These are phyloP conservation scores for Globisporangium okanoganense DNA, from an alignment of 352 stramenopile genomes.

Conservation along the genomic window DNA sequence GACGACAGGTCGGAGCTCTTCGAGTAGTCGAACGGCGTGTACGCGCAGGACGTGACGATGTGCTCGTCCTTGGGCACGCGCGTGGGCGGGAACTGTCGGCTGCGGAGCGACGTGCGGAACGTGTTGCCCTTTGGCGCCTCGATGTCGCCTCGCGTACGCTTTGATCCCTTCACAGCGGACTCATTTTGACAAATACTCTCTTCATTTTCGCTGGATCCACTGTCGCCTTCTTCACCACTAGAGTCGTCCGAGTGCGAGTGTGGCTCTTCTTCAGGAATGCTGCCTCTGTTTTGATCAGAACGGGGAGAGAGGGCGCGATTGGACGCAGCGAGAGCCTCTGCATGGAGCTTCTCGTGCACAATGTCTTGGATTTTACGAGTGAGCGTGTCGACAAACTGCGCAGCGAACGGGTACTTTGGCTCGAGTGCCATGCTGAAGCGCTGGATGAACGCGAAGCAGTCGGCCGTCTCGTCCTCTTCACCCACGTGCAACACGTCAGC, in stretches of 20 bases:
- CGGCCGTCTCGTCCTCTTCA: conserved; percentile 5
- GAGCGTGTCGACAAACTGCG: conserved; percentile 20
- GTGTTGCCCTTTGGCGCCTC: conserved; percentile 11
- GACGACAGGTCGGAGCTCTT: conserved; percentile 19
- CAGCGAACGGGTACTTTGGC: conserved; percentile 11
- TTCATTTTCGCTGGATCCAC: conserved; percentile 1
- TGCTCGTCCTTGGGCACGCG: conserved; percentile 27
- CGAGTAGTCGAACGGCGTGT: conserved; percentile 33
- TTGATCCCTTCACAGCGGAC: not conserved
- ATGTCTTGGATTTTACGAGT: conserved; percentile 10
- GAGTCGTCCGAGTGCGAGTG: not conserved
- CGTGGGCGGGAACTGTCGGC: conserved; percentile 34
- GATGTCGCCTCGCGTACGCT: not conserved
- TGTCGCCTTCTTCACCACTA: not conserved
- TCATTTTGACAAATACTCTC: too few species aligned
- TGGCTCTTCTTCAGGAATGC: not conserved
- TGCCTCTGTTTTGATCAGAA: not conserved
- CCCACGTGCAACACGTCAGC: not conserved
- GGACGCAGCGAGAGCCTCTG: conserved; percentile 8
- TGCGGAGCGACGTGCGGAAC: conserved; percentile 38
- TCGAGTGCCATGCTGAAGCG: conserved; percentile 5
- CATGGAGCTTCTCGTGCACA: conserved; percentile 18
- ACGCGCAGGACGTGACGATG: conserved; percentile 23
- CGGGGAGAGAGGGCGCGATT: not conserved
- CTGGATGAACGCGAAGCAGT: conserved; percentile 14